Base-by-base conservation (phyloP, 495 filamentous ascomycete species). In the Corynascus novoguineensis region DNA sequence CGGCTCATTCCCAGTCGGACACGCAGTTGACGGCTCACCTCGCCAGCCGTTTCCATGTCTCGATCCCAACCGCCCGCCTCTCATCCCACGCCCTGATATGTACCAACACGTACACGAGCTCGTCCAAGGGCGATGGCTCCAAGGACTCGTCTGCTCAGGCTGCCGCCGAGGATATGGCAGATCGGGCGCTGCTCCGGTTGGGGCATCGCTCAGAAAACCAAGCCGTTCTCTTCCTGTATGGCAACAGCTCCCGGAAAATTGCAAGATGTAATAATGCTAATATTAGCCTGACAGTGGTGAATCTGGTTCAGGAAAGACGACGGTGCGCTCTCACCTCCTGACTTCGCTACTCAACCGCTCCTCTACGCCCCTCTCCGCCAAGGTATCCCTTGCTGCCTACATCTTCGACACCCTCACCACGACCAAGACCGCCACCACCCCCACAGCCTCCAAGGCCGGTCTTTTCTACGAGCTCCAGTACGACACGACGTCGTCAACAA, bases 381-480 rank as follows among this genome's bases (percentile, higher is more conserved):
- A 96, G 69, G 78, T 97, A 22, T 96, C 91, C 3, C 88, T 92
- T 34, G 92, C 93, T 32, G 85, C 90, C 12, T 98, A 95, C 68
- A 81, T 97, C 24, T 97, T 97, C 69, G 93, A 98, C 68, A 86
- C 90, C 7, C 79, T 98, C 38, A 98, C 93, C 4, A 96, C 93
- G 7, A 98, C 92, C n/a, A 98, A 98, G 75, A 95, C 92, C 17
- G 81, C 89, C 19, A 96, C 92, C 6, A 96, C 92, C 0, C 92
- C 92, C 1, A 96, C 89, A 6, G 93, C 93, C 24, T 97, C 92
- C 14, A 97, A 96, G 70, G 86, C 93, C 6, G 93, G 93, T 55
- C 81, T 98, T 14, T 96, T 96, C 64, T 88, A 90, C 68, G 93
- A 98, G 64, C 77, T 98, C 27, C 93, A 98, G 71, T 98, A 97